Evolutionary conservation across 2,329 filamentous ascomycete species (phyloP), one percentile per base, ranked within the genome.

Genomic region (Fusarium robinianum): DNA sequence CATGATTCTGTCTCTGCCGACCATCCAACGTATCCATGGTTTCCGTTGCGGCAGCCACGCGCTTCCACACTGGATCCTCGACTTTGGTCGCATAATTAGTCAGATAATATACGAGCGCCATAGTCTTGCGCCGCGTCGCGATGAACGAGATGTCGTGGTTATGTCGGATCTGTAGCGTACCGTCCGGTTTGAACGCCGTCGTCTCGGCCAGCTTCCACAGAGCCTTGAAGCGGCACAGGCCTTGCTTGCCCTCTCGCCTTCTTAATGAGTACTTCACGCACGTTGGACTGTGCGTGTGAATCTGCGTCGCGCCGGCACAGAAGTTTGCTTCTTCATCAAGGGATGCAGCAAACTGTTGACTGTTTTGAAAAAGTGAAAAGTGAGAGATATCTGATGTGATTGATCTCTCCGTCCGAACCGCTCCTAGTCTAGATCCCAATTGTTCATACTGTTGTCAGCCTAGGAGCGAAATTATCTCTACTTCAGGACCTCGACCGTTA

Each of bases 251-350:
- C 2, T 16, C 12, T 7, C 15, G 6, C 24, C 22, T 30, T n/a
- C 35, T 7, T 5, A 30, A 6, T 10, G 35, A 39, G 9, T 39
- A 39, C 18, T 39, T 39, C 17, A 39, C 24, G n/a, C 38, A 51
- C 0, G 31, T 48, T 4, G 38, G 29, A 10, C 30, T 48, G 8
- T 54, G 35, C 1, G 21, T 30, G 8, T 49, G 29, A 4, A 49
- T 23, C 25, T 49, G 32, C 1, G 25, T 41, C 0, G 25, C 18
- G 6, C 34, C 23, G 4, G 30, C 32, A 10, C 21, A 44, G 29
- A 44, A 49, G 10, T 44, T 44, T 1, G 41, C 41, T 9, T 44
- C 41, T n/a, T 44, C 41, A 1, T 44, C 34, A 6, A 44, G 39
- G 3, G 25, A 17, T 8, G 41, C 19, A 3, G 18, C 11, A 6